These are phyloP conservation scores for Vitis vinifera DNA, from an alignment of 164 flowering plant genomes.

Conservation along the genomic window DNA sequence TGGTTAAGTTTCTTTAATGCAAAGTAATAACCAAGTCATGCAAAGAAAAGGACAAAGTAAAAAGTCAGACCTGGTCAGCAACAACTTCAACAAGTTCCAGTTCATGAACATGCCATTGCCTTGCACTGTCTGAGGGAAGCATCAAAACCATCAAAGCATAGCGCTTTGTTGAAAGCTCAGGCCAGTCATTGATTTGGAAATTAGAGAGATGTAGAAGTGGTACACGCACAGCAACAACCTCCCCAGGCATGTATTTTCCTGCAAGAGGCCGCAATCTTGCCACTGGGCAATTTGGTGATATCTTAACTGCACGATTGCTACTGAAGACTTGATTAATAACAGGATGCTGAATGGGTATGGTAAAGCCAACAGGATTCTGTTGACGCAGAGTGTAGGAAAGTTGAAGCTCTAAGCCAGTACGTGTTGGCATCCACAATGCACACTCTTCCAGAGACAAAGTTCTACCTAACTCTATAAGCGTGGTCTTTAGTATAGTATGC, in stretches of 20 bases:
- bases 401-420: conserved; percentile 73
- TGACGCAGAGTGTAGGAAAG: conserved; percentile 77
- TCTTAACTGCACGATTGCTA: conserved; percentile 63
- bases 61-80: conserved; percentile 71
- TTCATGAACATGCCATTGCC: conserved; percentile 88
- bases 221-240: conserved; percentile 87
- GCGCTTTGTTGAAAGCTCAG: conserved; percentile 70
- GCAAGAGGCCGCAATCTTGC: conserved; percentile 62
- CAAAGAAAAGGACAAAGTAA: not conserved
- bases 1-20: too few species aligned
- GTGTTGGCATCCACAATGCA: conserved; percentile 92
- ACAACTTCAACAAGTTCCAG: conserved; percentile 92
- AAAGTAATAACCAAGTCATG: not conserved
- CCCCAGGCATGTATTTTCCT: conserved; percentile 69
- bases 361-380: conserved; percentile 61
- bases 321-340: conserved; percentile 70
- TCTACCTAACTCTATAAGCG: conserved; percentile 83
- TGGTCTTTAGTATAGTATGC: conserved; percentile 76
- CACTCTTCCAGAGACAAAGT: conserved; percentile 83
- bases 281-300: conserved; percentile 69
- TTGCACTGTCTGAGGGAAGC: conserved; percentile 85
- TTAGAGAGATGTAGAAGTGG: conserved; percentile 80
- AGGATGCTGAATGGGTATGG: conserved; percentile 80
- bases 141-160: conserved; percentile 90
- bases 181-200: conserved; percentile 80